phyloP scores from a whole-genome alignment of 2,329 filamentous ascomycete species.

The Penicillium sp. region DNA sequence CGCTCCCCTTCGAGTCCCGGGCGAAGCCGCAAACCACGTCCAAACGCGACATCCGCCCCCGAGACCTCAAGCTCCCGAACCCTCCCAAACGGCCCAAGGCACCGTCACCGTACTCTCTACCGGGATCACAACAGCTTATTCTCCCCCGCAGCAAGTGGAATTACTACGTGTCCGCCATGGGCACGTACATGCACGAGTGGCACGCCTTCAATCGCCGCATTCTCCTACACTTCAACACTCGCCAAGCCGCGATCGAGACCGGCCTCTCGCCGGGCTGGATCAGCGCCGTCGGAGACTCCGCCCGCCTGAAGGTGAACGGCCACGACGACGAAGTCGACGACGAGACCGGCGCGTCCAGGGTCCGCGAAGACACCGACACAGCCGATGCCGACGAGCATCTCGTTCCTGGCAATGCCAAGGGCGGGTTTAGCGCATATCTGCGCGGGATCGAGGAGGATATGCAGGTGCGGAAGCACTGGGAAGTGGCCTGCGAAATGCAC shows the following conservation, averaged over 20 bases:
- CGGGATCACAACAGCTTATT: conserved; percentile 33
- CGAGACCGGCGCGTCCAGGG: conserved; percentile 3
- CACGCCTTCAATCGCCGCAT: conserved; percentile 55
- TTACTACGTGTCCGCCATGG: conserved; percentile 54
- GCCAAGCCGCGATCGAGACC: conserved; percentile 49
- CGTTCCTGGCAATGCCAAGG: conserved; percentile 32
- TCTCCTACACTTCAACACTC: conserved; percentile 54
- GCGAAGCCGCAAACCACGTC: conserved; percentile 46
- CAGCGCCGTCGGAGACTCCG: conserved; percentile 50
- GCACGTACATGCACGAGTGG: conserved; percentile 56
- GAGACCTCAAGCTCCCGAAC: conserved; percentile 49
- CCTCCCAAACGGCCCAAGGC: conserved; percentile 51
- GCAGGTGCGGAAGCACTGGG: conserved; percentile 48
- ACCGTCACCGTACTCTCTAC: conserved; percentile 23
- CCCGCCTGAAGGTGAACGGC: conserved; percentile 30
- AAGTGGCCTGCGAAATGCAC: conserved; percentile 48
- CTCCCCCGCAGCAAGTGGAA: conserved; percentile 51
- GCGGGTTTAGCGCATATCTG: conserved; percentile 47
- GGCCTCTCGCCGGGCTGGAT: conserved; percentile 51
- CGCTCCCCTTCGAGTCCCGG: conserved; percentile 59
- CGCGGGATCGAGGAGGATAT: conserved; percentile 47
- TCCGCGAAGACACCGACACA: conserved; percentile 13
- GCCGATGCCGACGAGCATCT: conserved; percentile 31
- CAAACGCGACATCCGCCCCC: conserved; percentile 35
- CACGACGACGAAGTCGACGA: conserved; percentile 25